A percentile compares a stretch with the other conserved stretches of the same genome.
These are phyloP conservation scores for Cercospora berteroae DNA, from an alignment of 2,329 filamentous ascomycete species.

Conservation along the genomic window DNA sequence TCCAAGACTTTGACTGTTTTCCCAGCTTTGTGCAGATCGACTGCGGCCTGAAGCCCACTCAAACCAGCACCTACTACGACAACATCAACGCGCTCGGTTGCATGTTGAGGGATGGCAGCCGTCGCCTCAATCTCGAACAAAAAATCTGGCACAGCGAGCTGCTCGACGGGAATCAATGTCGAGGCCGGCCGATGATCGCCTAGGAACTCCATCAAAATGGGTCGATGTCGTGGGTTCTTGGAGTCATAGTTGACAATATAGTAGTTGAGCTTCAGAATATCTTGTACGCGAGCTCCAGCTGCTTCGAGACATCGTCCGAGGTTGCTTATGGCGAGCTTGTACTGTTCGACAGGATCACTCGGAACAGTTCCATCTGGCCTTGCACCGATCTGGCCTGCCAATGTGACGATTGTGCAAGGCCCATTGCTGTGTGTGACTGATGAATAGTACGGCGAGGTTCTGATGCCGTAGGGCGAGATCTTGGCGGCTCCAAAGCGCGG, in stretches of 20 bases:
- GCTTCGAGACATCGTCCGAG: constrained; percentile 28
- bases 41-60: constrained; percentile 34
- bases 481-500: constrained; percentile 2
- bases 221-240: constrained; percentile 24
- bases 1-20: constrained; percentile 34
- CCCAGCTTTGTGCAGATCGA: constrained; percentile 31
- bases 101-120: constrained; percentile 24
- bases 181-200: constrained; percentile 29
- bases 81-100: constrained; percentile 30
- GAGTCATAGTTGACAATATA: constrained; percentile 33
- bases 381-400: constrained; percentile 30
- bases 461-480: constrained; percentile 21
- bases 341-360: constrained; percentile 26
- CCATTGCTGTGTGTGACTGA: constrained; percentile 19
- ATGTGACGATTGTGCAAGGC: constrained; percentile 22
- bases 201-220: constrained; percentile 27
- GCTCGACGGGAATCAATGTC: constrained; percentile 28
- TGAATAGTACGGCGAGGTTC: constrained; percentile 25
- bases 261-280: constrained; percentile 31
- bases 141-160: constrained; percentile 30
- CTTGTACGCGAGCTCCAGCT: constrained; percentile 26
- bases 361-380: constrained; percentile 26
- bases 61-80: constrained; percentile 38
- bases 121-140: constrained; percentile 33
- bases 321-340: constrained; percentile 27